A percentile compares a stretch with the other conserved stretches of the same genome.
Evolutionary conservation across 2,329 filamentous ascomycete species (phyloP).

Genomic region (Colletotrichum sp.): DNA sequence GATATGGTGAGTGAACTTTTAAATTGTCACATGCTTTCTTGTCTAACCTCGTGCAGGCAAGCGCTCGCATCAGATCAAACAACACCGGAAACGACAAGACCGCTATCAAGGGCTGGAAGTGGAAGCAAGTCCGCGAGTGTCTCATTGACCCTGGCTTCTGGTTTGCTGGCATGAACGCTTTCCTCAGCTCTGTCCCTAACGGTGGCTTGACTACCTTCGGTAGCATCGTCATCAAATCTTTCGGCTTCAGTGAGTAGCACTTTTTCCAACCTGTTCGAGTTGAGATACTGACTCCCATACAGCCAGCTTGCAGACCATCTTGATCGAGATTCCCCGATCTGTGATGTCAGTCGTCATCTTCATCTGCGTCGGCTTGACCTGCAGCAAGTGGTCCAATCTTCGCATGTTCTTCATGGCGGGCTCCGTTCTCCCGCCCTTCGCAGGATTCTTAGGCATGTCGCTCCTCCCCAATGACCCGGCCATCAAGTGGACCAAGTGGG

Average conservation of each 20-base stretch:
- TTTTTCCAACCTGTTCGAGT: fast-evolving
- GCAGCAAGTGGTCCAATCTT: constrained; percentile 36
- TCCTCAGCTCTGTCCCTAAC: constrained; percentile 39
- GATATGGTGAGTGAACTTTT: constrained; percentile 27
- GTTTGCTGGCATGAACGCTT: constrained; percentile 41
- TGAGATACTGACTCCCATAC: neutral
- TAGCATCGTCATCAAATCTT: constrained; percentile 37
- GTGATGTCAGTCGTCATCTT: constrained; percentile 39
- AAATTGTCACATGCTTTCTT: neutral
- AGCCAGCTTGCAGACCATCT: constrained; percentile 40
- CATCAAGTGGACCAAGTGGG: constrained; percentile 42
- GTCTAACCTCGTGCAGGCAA: constrained; percentile 17
- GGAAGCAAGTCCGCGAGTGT: constrained; percentile 40
- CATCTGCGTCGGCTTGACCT: constrained; percentile 35
- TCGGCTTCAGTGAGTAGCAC: constrained; percentile 36
- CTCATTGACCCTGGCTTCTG: constrained; percentile 39
- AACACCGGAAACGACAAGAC: constrained; percentile 42
- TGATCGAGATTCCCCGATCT: constrained; percentile 38
- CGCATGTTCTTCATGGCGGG: constrained; percentile 43
- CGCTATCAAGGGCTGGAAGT: constrained; percentile 40
- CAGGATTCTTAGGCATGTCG: constrained; percentile 40
- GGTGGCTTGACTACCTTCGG: constrained; percentile 39
- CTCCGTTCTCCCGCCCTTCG: constrained; percentile 37
- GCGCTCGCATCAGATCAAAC: constrained; percentile 37
- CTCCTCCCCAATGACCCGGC: constrained; percentile 35